phyloP scores from a whole-genome alignment of 148 eudicot species.

The Cornus florida region DNA sequence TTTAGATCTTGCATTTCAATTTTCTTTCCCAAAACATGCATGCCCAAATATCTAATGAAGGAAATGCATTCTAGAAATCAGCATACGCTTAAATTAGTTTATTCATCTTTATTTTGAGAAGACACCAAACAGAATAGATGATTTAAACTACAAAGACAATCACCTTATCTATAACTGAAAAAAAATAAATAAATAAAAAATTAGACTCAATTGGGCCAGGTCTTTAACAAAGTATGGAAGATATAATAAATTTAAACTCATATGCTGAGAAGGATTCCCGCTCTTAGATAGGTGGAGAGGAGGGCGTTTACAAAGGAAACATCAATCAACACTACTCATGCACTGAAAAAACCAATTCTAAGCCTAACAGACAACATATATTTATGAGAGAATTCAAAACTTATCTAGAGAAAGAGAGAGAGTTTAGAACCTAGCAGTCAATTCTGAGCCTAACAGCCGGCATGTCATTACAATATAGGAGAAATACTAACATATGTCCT shows the following conservation, averaged over 20 bases:
- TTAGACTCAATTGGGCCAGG: background rate
- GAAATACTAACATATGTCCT: background rate
- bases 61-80: background rate
- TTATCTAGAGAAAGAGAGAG: no score
- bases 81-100: background rate
- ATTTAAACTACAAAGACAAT: background rate
- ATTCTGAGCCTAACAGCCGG: background rate
- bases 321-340: no score
- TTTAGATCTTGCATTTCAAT: background rate
- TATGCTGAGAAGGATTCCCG: no score
- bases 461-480: background rate
- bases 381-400: no score
- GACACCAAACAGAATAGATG: background rate
- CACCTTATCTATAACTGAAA: background rate
- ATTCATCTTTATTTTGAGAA: background rate
- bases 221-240: background rate
- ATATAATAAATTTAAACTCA: no score
- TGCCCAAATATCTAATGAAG: background rate
- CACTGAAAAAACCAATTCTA: no score
- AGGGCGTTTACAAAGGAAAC: no score
- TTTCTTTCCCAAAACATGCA: background rate
- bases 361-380: no score
- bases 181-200: no score
- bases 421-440: background rate
- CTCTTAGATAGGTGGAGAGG: no score